Base-by-base conservation (phyloP, 2,329 filamentous ascomycete species). In the Pleomassaria siparia region DNA sequence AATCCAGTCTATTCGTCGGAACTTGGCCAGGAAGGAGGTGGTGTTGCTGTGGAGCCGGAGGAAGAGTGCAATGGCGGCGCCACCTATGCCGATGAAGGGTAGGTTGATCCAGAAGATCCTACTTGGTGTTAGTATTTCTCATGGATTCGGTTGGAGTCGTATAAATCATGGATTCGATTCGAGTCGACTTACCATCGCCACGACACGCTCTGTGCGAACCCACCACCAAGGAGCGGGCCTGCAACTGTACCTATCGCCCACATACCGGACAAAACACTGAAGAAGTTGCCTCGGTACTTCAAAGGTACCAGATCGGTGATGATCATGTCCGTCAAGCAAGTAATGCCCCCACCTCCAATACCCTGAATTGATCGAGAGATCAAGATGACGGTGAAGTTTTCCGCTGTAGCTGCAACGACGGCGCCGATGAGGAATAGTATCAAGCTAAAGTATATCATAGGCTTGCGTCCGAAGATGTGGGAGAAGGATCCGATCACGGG, bases 101-200 rank as follows among this genome's bases (percentile, higher is more conserved):
- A 85, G 67, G 54, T 86, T 86, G 55, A 85, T 75, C 76, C 79
- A 87, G 60, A 86, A 85, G 10, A 86, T 79, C 83, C 83, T 87
- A 8, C 29, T 3, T 20, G 7, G 7, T 20, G 32, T 35, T 35
- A 35, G 15, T 16, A 8, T 32, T 32, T 6, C 78, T 68, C 83
- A 82, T 84, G 1, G 67, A 69, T 1, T 74, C 73, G 35, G 76
- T 70, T 46, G 81, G 72, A 2, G 79, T 73, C 49, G 83, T n/a
- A n/a, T n/a, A n/a, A 21, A 24, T n/a, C 9, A 18, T 30, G 10
- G n/a, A 20, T 22, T 40, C 8, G 8, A 9, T 16, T 9, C n/a
- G n/a, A n/a, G n/a, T n/a, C n/a, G n/a, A n/a, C 25, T 40, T 22
- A 29, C 21, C 20, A 26, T 35, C 25, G 4, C 35, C 35, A 37